These are phyloP conservation scores for Fraxinus anomala DNA, from an alignment of 257 asterid species.

Conservation along the genomic window DNA sequence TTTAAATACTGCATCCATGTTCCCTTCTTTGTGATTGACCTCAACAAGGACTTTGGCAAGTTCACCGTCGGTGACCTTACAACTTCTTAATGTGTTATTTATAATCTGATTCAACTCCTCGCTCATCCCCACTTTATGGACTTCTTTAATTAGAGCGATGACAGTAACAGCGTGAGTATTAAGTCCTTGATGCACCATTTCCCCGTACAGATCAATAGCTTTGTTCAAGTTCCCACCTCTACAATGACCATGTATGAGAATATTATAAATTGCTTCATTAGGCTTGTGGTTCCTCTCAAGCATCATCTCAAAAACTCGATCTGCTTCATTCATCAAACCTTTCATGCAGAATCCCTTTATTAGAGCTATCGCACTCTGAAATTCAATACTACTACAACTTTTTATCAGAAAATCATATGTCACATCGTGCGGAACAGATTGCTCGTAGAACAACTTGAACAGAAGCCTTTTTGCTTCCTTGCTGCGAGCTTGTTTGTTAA, in stretches of 20 bases:
- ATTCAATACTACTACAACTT: slow-evolving; percentile 58
- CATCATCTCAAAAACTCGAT: slow-evolving; percentile 60
- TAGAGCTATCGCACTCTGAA: slow-evolving; percentile 56
- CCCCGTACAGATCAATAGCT: slow-evolving; percentile 57
- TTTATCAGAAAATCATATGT: slow-evolving; percentile 69
- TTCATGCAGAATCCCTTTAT: slow-evolving; percentile 92
- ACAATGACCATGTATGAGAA: slow-evolving; percentile 79
- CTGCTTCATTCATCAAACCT: slow-evolving; percentile 84
- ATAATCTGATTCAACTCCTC: slow-evolving; percentile 56
- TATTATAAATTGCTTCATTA: slow-evolving; percentile 61
- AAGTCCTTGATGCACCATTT: slow-evolving; percentile 52
- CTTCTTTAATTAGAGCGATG: slow-evolving; percentile 64
- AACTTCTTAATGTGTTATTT: slow-evolving; percentile 54
- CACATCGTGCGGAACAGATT: slow-evolving; percentile 60
- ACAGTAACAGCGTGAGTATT: slow-evolving; percentile 68
- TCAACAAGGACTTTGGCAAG: slow-evolving; percentile 66
- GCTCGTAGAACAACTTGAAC: slow-evolving; percentile 64
- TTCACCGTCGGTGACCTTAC: slow-evolving; percentile 67
- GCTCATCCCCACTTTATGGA: slow-evolving; percentile 57
- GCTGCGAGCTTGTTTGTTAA: slow-evolving; percentile 65
- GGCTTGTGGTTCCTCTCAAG: slow-evolving; percentile 53
- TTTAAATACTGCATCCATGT: slow-evolving; percentile 67
- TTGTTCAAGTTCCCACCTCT: slow-evolving; percentile 58
- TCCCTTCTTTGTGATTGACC: slow-evolving; percentile 75
- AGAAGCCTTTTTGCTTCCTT: slow-evolving; percentile 76